These are phyloP conservation scores for Phytopythium chamaehyphon DNA, from an alignment of 352 stramenopile species.

Conservation along the genomic window DNA sequence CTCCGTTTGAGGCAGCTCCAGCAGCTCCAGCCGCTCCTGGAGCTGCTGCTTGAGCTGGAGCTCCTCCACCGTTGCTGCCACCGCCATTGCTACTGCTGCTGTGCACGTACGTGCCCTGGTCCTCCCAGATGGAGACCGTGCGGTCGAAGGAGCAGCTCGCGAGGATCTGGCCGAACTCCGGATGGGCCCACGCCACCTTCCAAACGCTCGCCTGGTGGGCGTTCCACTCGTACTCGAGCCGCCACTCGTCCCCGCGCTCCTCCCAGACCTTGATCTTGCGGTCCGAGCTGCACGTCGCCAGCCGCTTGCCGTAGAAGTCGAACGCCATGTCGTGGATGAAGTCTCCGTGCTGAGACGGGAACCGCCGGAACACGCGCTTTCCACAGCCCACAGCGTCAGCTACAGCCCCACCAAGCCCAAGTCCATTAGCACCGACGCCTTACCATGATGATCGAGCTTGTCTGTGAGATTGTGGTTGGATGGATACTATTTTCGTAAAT, in stretches of 20 bases:
- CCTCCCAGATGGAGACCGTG: constrained; percentile 94
- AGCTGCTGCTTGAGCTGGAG: too few species aligned
- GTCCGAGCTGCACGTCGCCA: constrained; percentile 91
- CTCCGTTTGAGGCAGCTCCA: not conserved
- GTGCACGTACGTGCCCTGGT: constrained; percentile 70
- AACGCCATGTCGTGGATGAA: constrained; percentile 93
- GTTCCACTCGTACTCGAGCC: constrained; percentile 87
- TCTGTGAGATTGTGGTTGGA: too few species aligned
- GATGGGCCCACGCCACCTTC: constrained; percentile 93
- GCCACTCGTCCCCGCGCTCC: constrained; percentile 79
- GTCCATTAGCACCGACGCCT: too few species aligned
- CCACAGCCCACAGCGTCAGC: too few species aligned
- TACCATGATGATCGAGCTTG: too few species aligned
- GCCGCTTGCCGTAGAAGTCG: constrained; percentile 90
- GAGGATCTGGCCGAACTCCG: constrained; percentile 95
- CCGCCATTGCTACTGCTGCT: constrained; percentile 6
- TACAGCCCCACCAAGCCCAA: too few species aligned
- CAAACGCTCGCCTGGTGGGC: constrained; percentile 89
- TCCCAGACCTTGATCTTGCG: constrained; percentile 92
- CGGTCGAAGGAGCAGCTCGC: constrained; percentile 93
- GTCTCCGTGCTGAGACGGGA: constrained; percentile 85
- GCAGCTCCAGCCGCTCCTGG: not conserved
- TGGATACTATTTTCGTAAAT: too few species aligned
- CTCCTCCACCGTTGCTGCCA: not conserved
- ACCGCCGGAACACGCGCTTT: constrained; percentile 82